Percentiles rank a stretch among this genome's conserved stretches.
Evolutionary conservation across 257 asterid genomes (phyloP).

Genomic region (Solanum tacnaense): DNA sequence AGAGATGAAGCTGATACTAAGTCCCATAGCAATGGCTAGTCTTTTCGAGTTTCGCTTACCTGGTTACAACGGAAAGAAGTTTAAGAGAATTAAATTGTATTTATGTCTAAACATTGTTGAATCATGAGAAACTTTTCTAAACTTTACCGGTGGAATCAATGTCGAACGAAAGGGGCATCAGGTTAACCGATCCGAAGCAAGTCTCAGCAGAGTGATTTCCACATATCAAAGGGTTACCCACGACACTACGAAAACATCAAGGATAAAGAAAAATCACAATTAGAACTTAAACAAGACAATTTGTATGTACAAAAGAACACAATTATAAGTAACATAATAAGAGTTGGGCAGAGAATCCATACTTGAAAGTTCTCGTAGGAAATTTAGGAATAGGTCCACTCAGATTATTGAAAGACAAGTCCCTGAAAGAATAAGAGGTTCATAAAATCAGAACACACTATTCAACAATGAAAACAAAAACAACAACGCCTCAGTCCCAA

Average conservation of each 20-base stretch:
- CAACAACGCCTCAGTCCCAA: background rate
- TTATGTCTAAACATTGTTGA: background rate
- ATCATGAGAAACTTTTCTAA: background rate
- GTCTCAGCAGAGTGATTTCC: constrained; percentile 52
- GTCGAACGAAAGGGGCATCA: constrained; percentile 47
- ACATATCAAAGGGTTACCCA: constrained; percentile 80
- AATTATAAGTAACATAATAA: background rate
- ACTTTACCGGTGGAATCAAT: constrained; percentile 4
- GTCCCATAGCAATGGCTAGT: constrained; percentile 61
- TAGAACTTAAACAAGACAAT: background rate
- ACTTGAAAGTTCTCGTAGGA: constrained; percentile 81
- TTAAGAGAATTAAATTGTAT: background rate
- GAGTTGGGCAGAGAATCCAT: constrained; percentile 18
- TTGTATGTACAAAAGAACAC: background rate
- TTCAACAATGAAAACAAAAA: background rate
- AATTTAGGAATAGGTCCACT: constrained; percentile 79
- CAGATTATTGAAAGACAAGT: constrained; percentile 88
- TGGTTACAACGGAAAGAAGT: constrained; percentile 1
- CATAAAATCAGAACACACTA: background rate
- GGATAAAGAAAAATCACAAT: background rate
- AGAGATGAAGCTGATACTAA: constrained; percentile 46
- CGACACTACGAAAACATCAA: constrained; percentile 28
- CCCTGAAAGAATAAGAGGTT: constrained; percentile 44
- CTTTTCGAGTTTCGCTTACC: constrained; percentile 46
- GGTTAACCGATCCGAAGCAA: constrained; percentile 47